Percentiles rank a stretch among this genome's conserved stretches.
Evolutionary conservation across 495 filamentous ascomycete genomes (phyloP).

Genomic region (Amphirosellinia nigrospora): DNA sequence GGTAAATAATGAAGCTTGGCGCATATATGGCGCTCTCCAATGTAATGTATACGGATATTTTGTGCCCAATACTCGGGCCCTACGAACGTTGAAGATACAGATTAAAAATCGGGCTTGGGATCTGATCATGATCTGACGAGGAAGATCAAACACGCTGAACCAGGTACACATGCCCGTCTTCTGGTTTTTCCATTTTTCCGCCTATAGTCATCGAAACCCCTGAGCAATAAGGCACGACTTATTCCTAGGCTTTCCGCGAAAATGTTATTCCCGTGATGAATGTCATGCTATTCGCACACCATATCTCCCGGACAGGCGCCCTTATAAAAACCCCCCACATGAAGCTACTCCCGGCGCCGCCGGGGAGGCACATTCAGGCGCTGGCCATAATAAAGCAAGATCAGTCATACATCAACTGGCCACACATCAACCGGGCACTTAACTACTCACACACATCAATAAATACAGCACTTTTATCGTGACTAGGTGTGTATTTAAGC

Average conservation of each 20-base stretch:
- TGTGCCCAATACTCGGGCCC: neutral
- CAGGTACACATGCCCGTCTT: neutral
- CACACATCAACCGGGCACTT: neutral
- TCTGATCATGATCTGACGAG: neutral
- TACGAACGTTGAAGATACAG: neutral
- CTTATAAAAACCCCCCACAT: neutral
- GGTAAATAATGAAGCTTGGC: neutral
- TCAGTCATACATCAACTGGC: neutral
- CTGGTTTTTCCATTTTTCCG: neutral
- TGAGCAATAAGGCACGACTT: no score
- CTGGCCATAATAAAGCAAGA: neutral
- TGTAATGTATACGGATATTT: neutral
- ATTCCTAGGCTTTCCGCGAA: neutral
- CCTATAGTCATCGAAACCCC: neutral
- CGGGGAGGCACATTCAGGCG: neutral
- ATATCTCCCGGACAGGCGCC: neutral
- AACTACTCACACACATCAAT: neutral
- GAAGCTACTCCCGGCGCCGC: neutral
- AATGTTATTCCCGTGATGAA: neutral
- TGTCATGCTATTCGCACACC: conserved; percentile 10
- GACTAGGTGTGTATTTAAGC: neutral
- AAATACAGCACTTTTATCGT: neutral
- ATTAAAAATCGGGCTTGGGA: neutral
- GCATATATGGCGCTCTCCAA: neutral
- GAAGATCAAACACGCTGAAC: neutral